Base-by-base conservation (phyloP, 202 grass and related monocot species). In the Carex sylvatica region DNA sequence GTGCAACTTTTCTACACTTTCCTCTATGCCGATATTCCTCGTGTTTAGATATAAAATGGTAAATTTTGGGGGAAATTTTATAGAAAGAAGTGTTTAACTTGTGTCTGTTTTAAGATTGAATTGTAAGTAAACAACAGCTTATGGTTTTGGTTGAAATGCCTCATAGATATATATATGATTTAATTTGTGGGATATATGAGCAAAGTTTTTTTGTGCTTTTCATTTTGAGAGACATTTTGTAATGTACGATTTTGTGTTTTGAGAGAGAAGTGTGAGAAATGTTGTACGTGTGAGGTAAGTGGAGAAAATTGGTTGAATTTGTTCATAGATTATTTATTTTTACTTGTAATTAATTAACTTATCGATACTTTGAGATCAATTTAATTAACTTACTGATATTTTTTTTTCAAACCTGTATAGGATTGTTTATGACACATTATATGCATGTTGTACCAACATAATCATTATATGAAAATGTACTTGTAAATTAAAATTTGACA, bases 1-100 rank as follows among this genome's bases (percentile, higher is more conserved):
- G 93, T 96, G 55, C 89, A 89, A 52, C 89, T 96, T 73, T 99
- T 99, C 83, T 96, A 92, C 83, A 91, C 97, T 28, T 91, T 99
- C 51, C 88, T 99, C 18, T 99, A 96, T 24, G 91, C 97, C 4
- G 93, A 93, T 78, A 94, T 96, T 85, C 86, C 80, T 49, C 71
- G 67, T 83, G 60, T 47, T 88, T 70, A 83, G 65, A 18, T 83
- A 13, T 81, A 81, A 55, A 63, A 78, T 80, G 2, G 0, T 70
- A 70, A 53, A 53, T 87, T 87, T 77, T 77, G 26, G 60, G 72
- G 51, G 28, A 76, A 76, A 76, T 46, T 70, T 40, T 70, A 44
- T 44, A 60, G 53, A 78, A 78, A 60, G 8, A 16, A 38, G 53
- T 38, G 38, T 60, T n/a, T 55, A 76, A 53, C 24, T 58, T 47